Evolutionary conservation across 2,329 filamentous ascomycete genomes (phyloP), one percentile per base, ranked within the genome.

Genomic region (Colletotrichum nymphaeae): DNA sequence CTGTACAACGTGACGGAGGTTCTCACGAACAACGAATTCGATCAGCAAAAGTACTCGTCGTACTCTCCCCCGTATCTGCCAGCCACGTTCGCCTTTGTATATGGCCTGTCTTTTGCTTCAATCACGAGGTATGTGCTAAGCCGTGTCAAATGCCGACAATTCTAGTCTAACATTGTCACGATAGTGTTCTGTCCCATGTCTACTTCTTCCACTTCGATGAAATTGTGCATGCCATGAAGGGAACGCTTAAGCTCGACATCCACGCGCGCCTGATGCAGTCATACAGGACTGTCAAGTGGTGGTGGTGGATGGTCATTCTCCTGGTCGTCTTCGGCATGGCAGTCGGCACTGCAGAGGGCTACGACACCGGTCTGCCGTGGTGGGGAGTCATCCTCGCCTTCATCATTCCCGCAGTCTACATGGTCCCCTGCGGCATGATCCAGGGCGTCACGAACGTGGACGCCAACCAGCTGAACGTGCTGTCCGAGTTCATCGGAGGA

Each of bases 71-170:
- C 87, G 0, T 90, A 86, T 74, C 78, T 90, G 32, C 80, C 85
- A 1, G 86, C 88, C 6, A 86, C 84, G 6, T 87, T 86, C 67
- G 79, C 88, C 6, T 80, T 83, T 24, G 82, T 87, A 5, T 90
- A 89, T 79, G 80, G 77, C 0, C 82, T 94, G 2, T 93, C 91
- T 0, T 95, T 95, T 79, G 93, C 93, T 3, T 88, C 92, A 62
- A 93, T 94, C 57, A 85, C 92, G 1, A 79, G 70, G 70, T 73
- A 24, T 8, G 46, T 37, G 1, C 7, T 14, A 19, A 26, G 37
- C 5, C 37, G 3, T 2, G 6, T 14, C 37, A 8, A 42, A 1
- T 19, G 6, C 9, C 37, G 16, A 14, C 4, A 42, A 19, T 19
- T 19, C 14, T 42, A 3, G 0, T 42, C 37, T 19, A 42, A 42